Percentiles rank a stretch among this genome's conserved stretches.
phyloP scores from a whole-genome alignment of 257 asterid species.

The Ocimum tenuiflorum region DNA sequence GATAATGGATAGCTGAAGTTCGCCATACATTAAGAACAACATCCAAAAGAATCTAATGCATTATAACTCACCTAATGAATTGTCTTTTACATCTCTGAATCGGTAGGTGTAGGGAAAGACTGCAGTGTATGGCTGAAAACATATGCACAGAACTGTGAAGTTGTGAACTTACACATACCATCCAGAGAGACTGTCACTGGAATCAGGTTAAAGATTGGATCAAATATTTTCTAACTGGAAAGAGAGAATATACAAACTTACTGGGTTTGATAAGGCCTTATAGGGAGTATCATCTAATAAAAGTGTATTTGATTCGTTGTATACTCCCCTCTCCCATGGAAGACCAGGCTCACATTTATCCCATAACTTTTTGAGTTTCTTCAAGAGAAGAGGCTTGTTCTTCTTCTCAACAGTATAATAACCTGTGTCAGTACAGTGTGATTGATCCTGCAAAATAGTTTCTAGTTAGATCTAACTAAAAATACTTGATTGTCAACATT shows the following conservation, averaged over 20 bases:
- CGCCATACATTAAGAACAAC: constrained; percentile 4
- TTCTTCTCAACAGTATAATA: constrained; percentile 46
- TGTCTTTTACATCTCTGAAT: constrained; percentile 41
- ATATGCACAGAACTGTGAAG: constrained; percentile 17
- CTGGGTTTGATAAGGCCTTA: constrained; percentile 77
- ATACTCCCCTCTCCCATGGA: constrained; percentile 78
- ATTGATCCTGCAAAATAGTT: constrained; percentile 57
- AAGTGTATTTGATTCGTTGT: constrained; percentile 71
- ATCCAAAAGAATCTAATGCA: background rate
- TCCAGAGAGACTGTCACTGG: background rate
- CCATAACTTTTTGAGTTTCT: constrained; percentile 75
- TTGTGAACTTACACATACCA: constrained; percentile 5
- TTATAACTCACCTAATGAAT: constrained; percentile 58
- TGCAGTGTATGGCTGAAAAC: constrained; percentile 61
- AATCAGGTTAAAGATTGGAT: constrained; percentile 11
- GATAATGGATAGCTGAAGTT: background rate
- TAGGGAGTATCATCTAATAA: constrained; percentile 79
- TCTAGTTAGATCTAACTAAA: background rate
- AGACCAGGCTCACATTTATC: constrained; percentile 52
- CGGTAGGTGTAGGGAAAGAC: constrained; percentile 56
- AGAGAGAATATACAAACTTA: constrained; percentile 31
- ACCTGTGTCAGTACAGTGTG: constrained; percentile 62
- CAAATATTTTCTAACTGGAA: background rate
- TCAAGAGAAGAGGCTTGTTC: constrained; percentile 64
- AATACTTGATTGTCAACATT: background rate